Evolutionary conservation across 352 stramenopile species (phyloP).

Genomic region (Phytophthora pseudosyringae): DNA sequence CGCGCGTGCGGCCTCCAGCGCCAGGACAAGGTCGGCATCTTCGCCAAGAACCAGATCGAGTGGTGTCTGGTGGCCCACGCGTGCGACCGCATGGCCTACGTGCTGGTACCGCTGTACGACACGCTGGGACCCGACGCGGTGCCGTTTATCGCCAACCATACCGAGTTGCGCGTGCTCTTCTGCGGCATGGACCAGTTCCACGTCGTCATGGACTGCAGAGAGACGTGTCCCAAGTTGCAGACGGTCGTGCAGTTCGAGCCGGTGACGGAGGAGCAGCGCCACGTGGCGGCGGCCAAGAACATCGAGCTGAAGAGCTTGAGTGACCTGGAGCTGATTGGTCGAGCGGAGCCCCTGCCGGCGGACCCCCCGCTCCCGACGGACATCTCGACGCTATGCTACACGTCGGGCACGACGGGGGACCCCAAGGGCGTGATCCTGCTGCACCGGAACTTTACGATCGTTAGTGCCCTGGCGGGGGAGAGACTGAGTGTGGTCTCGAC

Average conservation of each 20-base stretch:
- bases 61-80: constrained; percentile 66
- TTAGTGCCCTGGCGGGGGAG: constrained; percentile 34
- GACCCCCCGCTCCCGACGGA: constrained; percentile 72
- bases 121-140: constrained; percentile 76
- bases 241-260: constrained; percentile 65
- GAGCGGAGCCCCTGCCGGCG: constrained; percentile 44
- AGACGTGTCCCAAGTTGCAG: constrained; percentile 46
- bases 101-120: constrained; percentile 81
- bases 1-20: constrained; percentile 43
- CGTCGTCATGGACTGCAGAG: constrained; percentile 62
- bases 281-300: constrained; percentile 14
- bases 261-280: constrained; percentile 19
- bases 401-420: constrained; percentile 95
- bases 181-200: constrained; percentile 65
- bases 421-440: constrained; percentile 96
- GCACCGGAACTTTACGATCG: constrained; percentile 78
- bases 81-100: constrained; percentile 69
- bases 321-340: constrained; percentile 49
- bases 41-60: constrained; percentile 76
- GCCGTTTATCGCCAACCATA: constrained; percentile 80
- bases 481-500: constrained; percentile 39
- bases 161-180: constrained; percentile 63
- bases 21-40: constrained; percentile 63
- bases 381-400: constrained; percentile 96
- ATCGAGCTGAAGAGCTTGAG: constrained; percentile 50